A percentile compares a stretch with the other conserved stretches of the same genome.
phyloP scores from a whole-genome alignment of 441 rosid genomes.

The Francoa sonchifolia region DNA sequence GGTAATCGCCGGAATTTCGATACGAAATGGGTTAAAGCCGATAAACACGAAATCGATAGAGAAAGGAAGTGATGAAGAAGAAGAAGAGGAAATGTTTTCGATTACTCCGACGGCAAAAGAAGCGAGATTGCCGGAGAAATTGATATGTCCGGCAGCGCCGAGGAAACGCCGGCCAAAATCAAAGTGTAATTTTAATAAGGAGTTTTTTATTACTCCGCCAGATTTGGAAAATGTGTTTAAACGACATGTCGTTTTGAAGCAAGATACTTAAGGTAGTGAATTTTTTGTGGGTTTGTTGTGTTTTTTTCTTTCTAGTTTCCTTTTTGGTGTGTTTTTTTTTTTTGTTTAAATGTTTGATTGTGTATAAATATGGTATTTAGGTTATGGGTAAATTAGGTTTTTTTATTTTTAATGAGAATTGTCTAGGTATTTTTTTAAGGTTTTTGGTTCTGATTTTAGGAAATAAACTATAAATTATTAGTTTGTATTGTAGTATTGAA shows the following conservation, averaged over 20 bases:
- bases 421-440: no score
- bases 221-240: slow-evolving; percentile 66
- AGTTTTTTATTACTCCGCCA: slow-evolving; percentile 78
- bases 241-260: slow-evolving; percentile 50
- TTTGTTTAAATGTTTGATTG: no score
- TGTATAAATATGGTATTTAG: no score
- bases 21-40: slow-evolving; percentile 54
- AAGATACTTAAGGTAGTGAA: no score
- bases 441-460: no score
- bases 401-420: no score
- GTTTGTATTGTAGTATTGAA: no score
- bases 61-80: slow-evolving; percentile 19
- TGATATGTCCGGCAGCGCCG: slow-evolving; percentile 71
- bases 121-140: slow-evolving; percentile 55
- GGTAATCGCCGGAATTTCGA: slow-evolving; percentile 53
- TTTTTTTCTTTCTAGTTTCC: no score
- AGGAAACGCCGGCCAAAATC: slow-evolving; percentile 49
- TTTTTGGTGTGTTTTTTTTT: no score
- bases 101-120: slow-evolving; percentile 73
- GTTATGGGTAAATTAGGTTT: no score
- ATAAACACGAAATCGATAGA: slow-evolving; percentile 38
- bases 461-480: no score
- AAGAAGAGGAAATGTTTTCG: slow-evolving; percentile 27
- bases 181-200: slow-evolving; percentile 37
- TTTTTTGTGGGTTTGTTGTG: no score